Conservation (phyloP, 495 filamentous ascomycete genomes). For the Niebla homalea region DNA sequence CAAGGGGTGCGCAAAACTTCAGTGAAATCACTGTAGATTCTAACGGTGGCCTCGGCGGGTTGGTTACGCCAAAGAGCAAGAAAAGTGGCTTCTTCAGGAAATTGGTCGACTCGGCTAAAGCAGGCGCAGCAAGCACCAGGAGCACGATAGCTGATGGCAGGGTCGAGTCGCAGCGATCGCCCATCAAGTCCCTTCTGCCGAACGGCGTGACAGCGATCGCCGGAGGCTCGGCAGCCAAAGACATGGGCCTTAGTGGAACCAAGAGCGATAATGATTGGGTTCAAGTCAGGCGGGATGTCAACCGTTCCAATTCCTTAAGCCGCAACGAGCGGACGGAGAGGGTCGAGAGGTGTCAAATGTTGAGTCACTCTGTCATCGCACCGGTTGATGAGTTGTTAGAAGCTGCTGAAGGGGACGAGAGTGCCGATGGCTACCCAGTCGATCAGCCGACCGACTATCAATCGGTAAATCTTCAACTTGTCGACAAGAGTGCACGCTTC, state of each 20-base stretch:
- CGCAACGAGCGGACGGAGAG: conserved; percentile 75
- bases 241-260: conserved; percentile 46
- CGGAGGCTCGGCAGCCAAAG: conserved; percentile 42
- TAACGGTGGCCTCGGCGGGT: conserved; percentile 53
- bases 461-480: conserved; percentile 62
- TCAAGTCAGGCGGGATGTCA: conserved; percentile 87
- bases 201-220: conserved; percentile 40
- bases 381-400: conserved; percentile 80
- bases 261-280: conserved; percentile 70
- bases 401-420: conserved; percentile 82
- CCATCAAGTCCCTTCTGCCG: conserved; percentile 35
- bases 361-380: conserved; percentile 76
- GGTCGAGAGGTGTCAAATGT: conserved; percentile 86
- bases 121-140: conserved; percentile 76
- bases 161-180: conserved; percentile 33
- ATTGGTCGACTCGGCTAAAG: conserved; percentile 88
- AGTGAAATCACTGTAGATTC: conserved; percentile 32
- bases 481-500: conserved; percentile 93
- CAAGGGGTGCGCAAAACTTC: conserved; percentile 36
- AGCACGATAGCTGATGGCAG: conserved; percentile 66
- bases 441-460: conserved; percentile 73
- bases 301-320: conserved; percentile 84
- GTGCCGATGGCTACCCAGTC: conserved; percentile 69
- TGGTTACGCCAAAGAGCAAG: conserved; percentile 77
- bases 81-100: conserved; percentile 95